These are phyloP conservation scores for Boletellus deceptivus DNA, from an alignment of 1,284 basidiomycete genomes.

Conservation along the genomic window DNA sequence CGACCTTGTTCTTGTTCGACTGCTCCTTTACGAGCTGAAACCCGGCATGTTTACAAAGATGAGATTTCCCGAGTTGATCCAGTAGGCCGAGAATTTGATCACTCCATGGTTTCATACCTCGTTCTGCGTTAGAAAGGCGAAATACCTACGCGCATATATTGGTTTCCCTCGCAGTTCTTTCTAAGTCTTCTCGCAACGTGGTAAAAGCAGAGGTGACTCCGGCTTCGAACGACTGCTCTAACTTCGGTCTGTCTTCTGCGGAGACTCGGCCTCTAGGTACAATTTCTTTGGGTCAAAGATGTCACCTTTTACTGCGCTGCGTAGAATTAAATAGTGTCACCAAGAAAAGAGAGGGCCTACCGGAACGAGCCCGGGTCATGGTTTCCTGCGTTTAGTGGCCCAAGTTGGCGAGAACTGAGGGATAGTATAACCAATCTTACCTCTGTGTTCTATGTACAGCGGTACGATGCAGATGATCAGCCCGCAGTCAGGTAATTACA, in stretches of 20 bases:
- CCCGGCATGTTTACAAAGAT: constrained; percentile 13
- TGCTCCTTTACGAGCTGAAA: constrained; percentile 9
- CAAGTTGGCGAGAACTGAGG: not conserved
- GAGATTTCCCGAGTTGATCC: constrained; percentile 24
- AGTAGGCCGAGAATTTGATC: constrained; percentile 23
- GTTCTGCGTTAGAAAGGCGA: not conserved
- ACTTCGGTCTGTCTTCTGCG: constrained; percentile 8
- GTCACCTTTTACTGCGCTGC: constrained; percentile 18
- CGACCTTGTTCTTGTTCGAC: constrained; percentile 22
- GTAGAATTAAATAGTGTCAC: constrained; percentile 5
- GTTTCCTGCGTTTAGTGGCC: constrained; percentile 6
- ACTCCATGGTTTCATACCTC: constrained; percentile 14
- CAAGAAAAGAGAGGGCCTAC: constrained; percentile 14
- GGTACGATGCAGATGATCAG: constrained; percentile 7
- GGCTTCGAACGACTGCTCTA: constrained; percentile 26
- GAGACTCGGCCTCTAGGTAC: not conserved
- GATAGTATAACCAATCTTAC: constrained; percentile 10
- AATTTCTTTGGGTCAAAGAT: not conserved
- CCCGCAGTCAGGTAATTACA: not conserved
- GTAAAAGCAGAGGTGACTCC: constrained; percentile 20
- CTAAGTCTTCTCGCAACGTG: constrained; percentile 14
- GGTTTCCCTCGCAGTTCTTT: constrained; percentile 19
- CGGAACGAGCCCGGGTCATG: constrained; percentile 6
- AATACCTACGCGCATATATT: constrained; percentile 26
- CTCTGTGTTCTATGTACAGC: constrained; percentile 12